Base-by-base conservation (phyloP, 495 filamentous ascomycete species). In the Hypoxylon crocopeplum region DNA sequence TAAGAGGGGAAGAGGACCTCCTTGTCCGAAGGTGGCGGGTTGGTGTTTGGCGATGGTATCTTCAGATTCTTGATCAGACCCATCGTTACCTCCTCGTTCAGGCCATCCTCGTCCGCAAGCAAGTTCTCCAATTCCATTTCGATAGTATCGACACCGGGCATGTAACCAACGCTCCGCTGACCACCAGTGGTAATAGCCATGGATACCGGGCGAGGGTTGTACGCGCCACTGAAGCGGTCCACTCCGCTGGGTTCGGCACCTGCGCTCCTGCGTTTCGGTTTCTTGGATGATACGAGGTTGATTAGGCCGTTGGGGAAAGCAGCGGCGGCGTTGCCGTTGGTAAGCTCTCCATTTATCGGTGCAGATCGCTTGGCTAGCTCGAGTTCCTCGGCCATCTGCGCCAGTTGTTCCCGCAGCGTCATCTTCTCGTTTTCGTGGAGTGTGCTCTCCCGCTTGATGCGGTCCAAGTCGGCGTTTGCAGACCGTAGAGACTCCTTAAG, bases 1-100 rank as follows among this genome's bases (percentile, higher is more conserved):
- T 97, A 99, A 1, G 94, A 92, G 16, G 94, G 95, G 84, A 98
- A 99, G 45, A 99, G 79, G 25, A 99, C 93, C 71, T 99, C 94
- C 79, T 99, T 99, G 76, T 98, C 95, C 20, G 90, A 92, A 7
- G 93, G 92, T 19, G 91, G 87, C 6, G 94, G 93, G 48, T 82
- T 91, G 8, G 87, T 86, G 55, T 86, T 86, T 5, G 93, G 92
- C 5, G 87, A 82, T 11, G 94, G 94, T 54, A 98, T 97, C 80
- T 95, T 97, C 22, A 99, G 83, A 66, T 97, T 97, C 69, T 88
- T 86, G 68, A 99, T 98, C 52, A 99, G 80, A 37, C 95, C 94
- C 81, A 97, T 85, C 0, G 93, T 90, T 27, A 98, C 92, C 73
- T 99, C 94, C 59, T 98, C 92, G 68, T 97, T 97, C 53, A 99